Base-by-base conservation (phyloP, 257 asterid species). In the Penstemon barbatus region DNA sequence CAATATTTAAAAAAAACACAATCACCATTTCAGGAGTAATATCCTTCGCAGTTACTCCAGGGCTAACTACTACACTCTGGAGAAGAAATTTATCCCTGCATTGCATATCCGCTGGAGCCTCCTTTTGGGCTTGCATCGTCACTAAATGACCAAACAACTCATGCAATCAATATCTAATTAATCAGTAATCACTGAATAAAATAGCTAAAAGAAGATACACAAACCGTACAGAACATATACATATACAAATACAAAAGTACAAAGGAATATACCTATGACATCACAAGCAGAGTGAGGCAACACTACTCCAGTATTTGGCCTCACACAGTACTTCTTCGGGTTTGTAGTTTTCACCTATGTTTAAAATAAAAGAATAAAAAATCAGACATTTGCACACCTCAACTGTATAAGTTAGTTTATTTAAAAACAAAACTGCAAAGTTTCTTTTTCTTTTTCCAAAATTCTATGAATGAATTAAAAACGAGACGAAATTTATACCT, bases 41-140 rank as follows among this genome's bases (percentile, higher is more conserved):
- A 80, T 90, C 99, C 85, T 90, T 90, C 7, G 87, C 78, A 13
- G 80, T 63, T 55, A 78, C 73, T 78, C 95, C 89, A 10, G 89
- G 79, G 68, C 68, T 75, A 42, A 82, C 87, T 53, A 83, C 83
- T 12, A 75, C 97, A 52, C 95, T 69, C 76, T 93, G 99, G 55
- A 93, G 96, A 48, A 93, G 90, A 83, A 93, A 93, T 74, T 93
- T 93, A 69, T 93, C 99, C 90, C 85, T 88, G 94, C 99, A 93
- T 74, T 81, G 89, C 95, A 90, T 77, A 76, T 93, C 99, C 3
- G 76, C 71, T 9, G 97, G 99, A 76, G 95, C 86, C 78, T 93
- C 99, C 81, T 90, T 93, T 68, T 93, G 99, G 36, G 96, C 97
- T 88, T 93, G 99, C 99, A 93, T 93, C 33, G 97, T 93, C 66